Evolutionary conservation across 495 filamentous ascomycete species (phyloP).

Genomic region (Polyplosphaeria fusca): DNA sequence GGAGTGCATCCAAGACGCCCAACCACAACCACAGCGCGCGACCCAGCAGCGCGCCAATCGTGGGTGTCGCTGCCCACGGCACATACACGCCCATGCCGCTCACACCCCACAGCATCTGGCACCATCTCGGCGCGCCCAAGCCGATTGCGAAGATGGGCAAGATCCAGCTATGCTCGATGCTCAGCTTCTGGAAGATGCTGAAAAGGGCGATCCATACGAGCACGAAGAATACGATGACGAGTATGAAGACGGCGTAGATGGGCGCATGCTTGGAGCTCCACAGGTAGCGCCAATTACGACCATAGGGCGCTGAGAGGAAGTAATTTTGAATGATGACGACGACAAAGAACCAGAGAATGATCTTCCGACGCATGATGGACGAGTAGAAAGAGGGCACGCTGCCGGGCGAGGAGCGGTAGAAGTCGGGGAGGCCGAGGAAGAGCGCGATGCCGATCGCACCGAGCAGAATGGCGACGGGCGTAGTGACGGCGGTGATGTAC

Average conservation of each 20-base stretch:
- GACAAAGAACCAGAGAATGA: slow-evolving; percentile 61
- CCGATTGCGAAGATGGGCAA: slow-evolving; percentile 65
- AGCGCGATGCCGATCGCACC: slow-evolving; percentile 53
- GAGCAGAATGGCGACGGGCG: slow-evolving; percentile 52
- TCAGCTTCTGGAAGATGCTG: slow-evolving; percentile 48
- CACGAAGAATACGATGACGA: slow-evolving; percentile 59
- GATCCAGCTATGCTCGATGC: slow-evolving; percentile 60
- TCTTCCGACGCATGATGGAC: slow-evolving; percentile 55
- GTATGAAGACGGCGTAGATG: slow-evolving; percentile 51
- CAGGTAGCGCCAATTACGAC: slow-evolving; percentile 62
- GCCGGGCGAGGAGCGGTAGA: slow-evolving; percentile 65
- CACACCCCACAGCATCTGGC: slow-evolving; percentile 62
- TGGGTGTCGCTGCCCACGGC: slow-evolving; percentile 54
- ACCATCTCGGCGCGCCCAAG: slow-evolving; percentile 62
- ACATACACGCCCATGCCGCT: slow-evolving; percentile 57
- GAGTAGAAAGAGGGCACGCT: slow-evolving; percentile 61
- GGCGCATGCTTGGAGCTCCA: slow-evolving; percentile 53
- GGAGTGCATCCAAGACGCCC: slow-evolving; percentile 56
- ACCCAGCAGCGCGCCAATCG: slow-evolving; percentile 52
- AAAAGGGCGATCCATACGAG: slow-evolving; percentile 54
- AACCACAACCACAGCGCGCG: slow-evolving; percentile 55
- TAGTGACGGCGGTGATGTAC: slow-evolving; percentile 47
- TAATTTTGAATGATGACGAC: slow-evolving; percentile 65
- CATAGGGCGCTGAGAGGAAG: slow-evolving; percentile 60
- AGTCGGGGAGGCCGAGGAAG: slow-evolving; percentile 58